Percentiles rank a stretch among this genome's conserved stretches.
phyloP scores from a whole-genome alignment of 176 grass and related monocot species.

The Otatea glauca region DNA sequence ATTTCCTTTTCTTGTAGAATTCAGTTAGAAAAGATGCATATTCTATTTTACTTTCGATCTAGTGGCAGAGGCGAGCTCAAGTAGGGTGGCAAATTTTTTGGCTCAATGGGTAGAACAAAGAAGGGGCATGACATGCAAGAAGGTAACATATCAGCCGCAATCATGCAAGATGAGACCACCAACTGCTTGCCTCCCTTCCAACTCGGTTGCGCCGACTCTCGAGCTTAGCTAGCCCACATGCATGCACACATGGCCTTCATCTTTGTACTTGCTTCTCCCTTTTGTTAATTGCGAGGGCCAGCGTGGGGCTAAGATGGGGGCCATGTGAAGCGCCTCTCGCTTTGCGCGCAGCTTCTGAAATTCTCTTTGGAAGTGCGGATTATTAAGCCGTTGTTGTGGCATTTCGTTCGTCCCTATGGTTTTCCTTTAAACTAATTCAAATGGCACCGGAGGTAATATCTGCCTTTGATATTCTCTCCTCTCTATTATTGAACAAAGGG shows the following conservation, averaged over 20 bases:
- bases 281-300: slow-evolving; percentile 47
- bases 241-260: slow-evolving; percentile 65
- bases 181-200: slow-evolving; percentile 48
- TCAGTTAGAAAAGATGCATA: not conserved
- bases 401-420: not conserved
- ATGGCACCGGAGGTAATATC: not conserved
- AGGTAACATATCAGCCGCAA: slow-evolving; percentile 40
- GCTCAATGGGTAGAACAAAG: not conserved
- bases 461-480: not conserved
- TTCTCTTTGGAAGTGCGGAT: slow-evolving; percentile 35
- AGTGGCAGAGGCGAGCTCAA: not conserved
- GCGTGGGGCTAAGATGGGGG: slow-evolving; percentile 59
- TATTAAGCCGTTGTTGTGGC: slow-evolving; percentile 53
- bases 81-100: not conserved
- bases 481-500: slow-evolving; percentile 19
- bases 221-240: slow-evolving; percentile 64
- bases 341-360: slow-evolving; percentile 26
- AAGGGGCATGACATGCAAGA: not conserved
- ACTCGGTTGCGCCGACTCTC: slow-evolving; percentile 29
- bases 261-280: slow-evolving; percentile 8
- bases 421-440: slow-evolving; percentile 22
- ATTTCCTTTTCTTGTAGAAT: not conserved
- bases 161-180: slow-evolving; percentile 52
- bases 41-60: not conserved
- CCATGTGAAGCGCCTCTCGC: slow-evolving; percentile 63